These are phyloP conservation scores for Dendrobium huoshanense DNA, from an alignment of 106 monocot species.

Conservation along the genomic window DNA sequence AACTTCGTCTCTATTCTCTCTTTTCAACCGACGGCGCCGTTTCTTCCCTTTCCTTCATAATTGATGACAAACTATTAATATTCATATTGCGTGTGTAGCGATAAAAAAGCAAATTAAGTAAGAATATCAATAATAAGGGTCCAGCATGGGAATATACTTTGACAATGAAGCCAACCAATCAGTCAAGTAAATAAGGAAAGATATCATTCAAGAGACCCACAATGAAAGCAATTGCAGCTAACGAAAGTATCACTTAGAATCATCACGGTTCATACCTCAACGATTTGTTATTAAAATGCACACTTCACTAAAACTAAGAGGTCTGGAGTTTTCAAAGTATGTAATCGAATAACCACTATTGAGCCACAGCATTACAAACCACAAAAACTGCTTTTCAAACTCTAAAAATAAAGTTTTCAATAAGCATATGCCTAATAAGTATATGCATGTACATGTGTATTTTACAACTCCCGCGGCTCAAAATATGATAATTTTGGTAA, in stretches of 20 bases:
- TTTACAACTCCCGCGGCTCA: too few relatives aligned
- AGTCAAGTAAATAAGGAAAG: background rate
- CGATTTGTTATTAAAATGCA: background rate
- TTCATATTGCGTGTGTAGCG: background rate
- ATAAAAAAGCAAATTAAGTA: background rate
- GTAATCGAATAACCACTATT: background rate
- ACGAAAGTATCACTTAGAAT: background rate
- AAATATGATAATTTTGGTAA: background rate
- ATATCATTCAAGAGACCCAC: background rate
- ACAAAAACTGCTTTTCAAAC: background rate
- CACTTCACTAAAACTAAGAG: background rate
- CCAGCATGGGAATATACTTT: background rate
- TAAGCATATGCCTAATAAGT: background rate
- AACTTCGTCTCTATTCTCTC: constrained; percentile 37
- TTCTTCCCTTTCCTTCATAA: constrained; percentile 48
- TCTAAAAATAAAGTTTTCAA: background rate
- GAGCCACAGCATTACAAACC: background rate
- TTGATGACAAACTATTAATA: background rate
- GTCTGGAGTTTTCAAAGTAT: background rate
- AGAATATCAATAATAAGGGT: background rate
- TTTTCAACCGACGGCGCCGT: constrained; percentile 39
- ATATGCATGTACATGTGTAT: background rate
- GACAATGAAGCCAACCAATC: background rate
- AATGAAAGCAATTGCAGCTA: background rate
- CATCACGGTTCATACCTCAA: background rate